Base-by-base conservation (phyloP, 768 basidiomycete genomes). In the Termitomyces sp. region DNA sequence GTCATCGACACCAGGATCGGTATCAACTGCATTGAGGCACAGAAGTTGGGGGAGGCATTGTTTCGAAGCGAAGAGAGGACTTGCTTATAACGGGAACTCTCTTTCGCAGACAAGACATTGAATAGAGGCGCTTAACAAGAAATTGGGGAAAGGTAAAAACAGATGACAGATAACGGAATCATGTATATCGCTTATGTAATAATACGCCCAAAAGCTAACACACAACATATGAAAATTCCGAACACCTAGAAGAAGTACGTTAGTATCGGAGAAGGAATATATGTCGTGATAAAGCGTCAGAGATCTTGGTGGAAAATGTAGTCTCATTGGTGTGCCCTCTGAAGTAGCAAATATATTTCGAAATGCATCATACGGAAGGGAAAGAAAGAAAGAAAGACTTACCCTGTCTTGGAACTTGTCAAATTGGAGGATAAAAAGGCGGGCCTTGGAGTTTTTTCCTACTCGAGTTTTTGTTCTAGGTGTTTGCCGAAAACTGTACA, bases 1-100 rank as follows among this genome's bases (percentile, higher is more conserved):
- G 68, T 94, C 92, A 65, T 94, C 92, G 4, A 92, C 86, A 34
- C 92, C 92, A 7, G 92, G 90, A 66, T 94, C 92, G 27, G 90
- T 90, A 63, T 92, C 91, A 65, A 92, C 89, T 92, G 64, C 16
- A 24, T 44, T 43, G n/a, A 44, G 4, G 13, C 22, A 22, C 32
- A 4, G 34, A 41, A 16, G 9, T 39, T 56, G 46, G 46, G 24
- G 22, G 22, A 27, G 6, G 8, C 3, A 2, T 39, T 27, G 27
- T 41, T 44, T 16, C 5, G 4, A 24, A 49, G 37, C 34, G 42
- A 53, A 27, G 43, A 24, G 27, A 22, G 31, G 7, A 66, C 84
- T 72, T 63, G 89, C 88, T 90, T 62, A 91, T 89, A 44, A 88
- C 84, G 9, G 85, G 84, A 3, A 74, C 81, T 63, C 55, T 66